A percentile compares a stretch with the other conserved stretches of the same genome.
phyloP scores from a whole-genome alignment of 305 asterid species.

The Fraxinus floribunda region DNA sequence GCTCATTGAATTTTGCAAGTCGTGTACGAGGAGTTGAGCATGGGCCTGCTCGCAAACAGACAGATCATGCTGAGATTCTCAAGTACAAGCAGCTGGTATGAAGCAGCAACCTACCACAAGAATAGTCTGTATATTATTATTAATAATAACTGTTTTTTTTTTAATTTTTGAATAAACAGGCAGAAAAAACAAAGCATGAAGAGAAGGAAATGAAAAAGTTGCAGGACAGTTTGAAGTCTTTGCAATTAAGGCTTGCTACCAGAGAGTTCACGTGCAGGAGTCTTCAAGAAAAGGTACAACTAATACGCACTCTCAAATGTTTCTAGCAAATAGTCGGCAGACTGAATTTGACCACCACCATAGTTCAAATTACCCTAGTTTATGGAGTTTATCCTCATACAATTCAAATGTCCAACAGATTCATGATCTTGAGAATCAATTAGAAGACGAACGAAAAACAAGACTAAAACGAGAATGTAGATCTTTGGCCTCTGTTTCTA shows the following conservation, averaged over 20 bases:
- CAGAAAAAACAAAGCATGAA: slow-evolving; percentile 82
- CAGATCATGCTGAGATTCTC: slow-evolving; percentile 66
- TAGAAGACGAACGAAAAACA: slow-evolving; percentile 76
- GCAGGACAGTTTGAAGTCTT: slow-evolving; percentile 79
- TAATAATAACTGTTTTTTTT: slow-evolving; percentile 1
- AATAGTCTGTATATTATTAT: not conserved
- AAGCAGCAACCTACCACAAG: slow-evolving; percentile 16
- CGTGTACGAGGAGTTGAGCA: slow-evolving; percentile 96
- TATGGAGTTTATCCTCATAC: not conserved
- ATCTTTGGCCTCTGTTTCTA: slow-evolving; percentile 56
- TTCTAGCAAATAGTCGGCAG: not conserved
- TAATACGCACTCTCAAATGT: not conserved
- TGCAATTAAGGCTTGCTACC: slow-evolving; percentile 70
- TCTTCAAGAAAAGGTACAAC: slow-evolving; percentile 82
- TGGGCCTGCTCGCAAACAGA: slow-evolving; percentile 86
- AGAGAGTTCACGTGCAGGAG: slow-evolving; percentile 74
- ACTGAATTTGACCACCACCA: not conserved
- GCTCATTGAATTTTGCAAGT: slow-evolving; percentile 91
- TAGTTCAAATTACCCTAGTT: not conserved
- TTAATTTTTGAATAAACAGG: slow-evolving; percentile 47
- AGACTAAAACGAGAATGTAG: slow-evolving; percentile 71
- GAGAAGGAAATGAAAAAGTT: slow-evolving; percentile 86
- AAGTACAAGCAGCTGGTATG: slow-evolving; percentile 88
- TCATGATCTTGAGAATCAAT: slow-evolving; percentile 80
- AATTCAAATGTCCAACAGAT: slow-evolving; percentile 46